Evolutionary conservation across 225 moss, liverwort and hornwort genomes (phyloP), one percentile per base, ranked within the genome.

Genomic region (Physcomitrium patens): DNA sequence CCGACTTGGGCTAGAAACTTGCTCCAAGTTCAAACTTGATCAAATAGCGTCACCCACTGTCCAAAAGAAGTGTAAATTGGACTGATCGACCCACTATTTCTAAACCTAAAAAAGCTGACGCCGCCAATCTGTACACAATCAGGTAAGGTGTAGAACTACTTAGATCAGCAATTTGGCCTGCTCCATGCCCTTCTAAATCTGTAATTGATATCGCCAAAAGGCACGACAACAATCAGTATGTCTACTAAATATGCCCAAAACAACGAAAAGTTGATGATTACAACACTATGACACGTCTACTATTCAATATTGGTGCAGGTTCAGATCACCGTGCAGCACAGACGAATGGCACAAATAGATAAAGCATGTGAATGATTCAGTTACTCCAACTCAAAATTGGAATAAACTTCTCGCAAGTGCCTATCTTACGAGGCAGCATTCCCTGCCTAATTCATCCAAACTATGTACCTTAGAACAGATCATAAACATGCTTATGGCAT

Each of bases 361-460:
- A 67, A 76, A 31, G 67, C 20, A 65, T 69, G 64, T 57, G 57
- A 66, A 62, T 50, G 63, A 79, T 83, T 68, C 59, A 84, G 67
- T 60, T 49, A 78, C 63, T 77, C 77, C 74, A 70, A 81, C 77
- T 74, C 74, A 65, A 73, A 74, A 67, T 61, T 57, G 67, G 84
- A 70, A 77, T 48, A 42, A 70, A 71, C 45, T 74, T 31, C 49
- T 70, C 67, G 60, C 51, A 63, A 64, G 63, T 51, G 75, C 67
- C 24, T 3, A 17, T 27, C 17, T 65, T 22, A 53, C 24, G 7
- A 69, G 59, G 67, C 44, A 61, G 57, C 65, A 67, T 62, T 43
- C 62, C 62, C 56, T n/a, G 74, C 66, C 66, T 62, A 67, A 51
- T 68, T 31, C 76, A 20, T 67, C 47, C 67, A 51, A 49, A 53